Evolutionary conservation across 2,329 filamentous ascomycete species (phyloP).

Genomic region (Epicoccum nigrum): DNA sequence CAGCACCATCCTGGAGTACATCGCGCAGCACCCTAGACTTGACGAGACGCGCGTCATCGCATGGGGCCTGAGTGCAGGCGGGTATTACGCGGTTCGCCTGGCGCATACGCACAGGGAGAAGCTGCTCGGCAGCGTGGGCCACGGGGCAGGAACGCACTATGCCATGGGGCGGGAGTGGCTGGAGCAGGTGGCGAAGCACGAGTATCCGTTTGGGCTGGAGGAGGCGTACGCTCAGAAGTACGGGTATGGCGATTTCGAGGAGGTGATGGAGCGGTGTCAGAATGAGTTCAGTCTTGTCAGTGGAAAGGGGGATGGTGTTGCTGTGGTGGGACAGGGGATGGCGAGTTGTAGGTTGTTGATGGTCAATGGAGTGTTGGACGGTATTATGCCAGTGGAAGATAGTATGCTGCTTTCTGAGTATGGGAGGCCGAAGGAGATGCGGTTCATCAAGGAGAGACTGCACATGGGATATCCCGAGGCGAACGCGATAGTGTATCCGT

Average conservation of each 20-base stretch:
- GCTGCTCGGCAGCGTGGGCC: slow-evolving; percentile 57
- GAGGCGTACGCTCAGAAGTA: slow-evolving; percentile 56
- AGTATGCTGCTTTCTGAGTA: slow-evolving; percentile 59
- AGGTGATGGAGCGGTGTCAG: slow-evolving; percentile 55
- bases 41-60: slow-evolving; percentile 56
- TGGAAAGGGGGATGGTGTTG: slow-evolving; percentile 57
- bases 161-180: slow-evolving; percentile 64
- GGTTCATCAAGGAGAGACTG: slow-evolving; percentile 50
- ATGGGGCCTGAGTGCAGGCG: slow-evolving; percentile 64
- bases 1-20: slow-evolving; percentile 59
- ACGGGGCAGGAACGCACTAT: slow-evolving; percentile 62
- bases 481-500: slow-evolving; percentile 38
- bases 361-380: slow-evolving; percentile 63
- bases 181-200: slow-evolving; percentile 57
- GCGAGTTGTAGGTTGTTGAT: slow-evolving; percentile 57
- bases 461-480: slow-evolving; percentile 55
- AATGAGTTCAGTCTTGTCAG: slow-evolving; percentile 60
- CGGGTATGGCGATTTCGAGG: slow-evolving; percentile 42
- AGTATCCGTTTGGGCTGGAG: slow-evolving; percentile 64
- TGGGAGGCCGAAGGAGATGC: slow-evolving; percentile 59
- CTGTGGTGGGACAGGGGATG: slow-evolving; percentile 44
- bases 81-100: slow-evolving; percentile 63
- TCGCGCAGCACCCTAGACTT: slow-evolving; percentile 52
- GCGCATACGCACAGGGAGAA: slow-evolving; percentile 61
- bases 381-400: slow-evolving; percentile 67